Evolutionary conservation across 441 rosid species (phyloP).

Genomic region (Arabidopsis lyrata): DNA sequence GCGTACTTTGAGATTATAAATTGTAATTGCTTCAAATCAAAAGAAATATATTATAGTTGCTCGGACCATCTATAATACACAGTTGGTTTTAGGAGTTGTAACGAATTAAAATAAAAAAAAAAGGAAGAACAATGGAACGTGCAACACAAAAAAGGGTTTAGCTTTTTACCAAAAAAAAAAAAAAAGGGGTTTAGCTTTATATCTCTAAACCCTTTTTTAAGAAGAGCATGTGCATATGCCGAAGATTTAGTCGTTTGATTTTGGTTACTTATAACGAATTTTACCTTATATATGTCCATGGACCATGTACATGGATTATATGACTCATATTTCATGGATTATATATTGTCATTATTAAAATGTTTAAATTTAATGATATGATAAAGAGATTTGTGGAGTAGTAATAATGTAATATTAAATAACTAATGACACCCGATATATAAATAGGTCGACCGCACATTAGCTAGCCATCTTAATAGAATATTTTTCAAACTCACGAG

Average conservation of each 20-base stretch:
- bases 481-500: not conserved
- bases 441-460: not conserved
- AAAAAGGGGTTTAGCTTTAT: conserved; percentile 24
- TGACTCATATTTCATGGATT: not conserved
- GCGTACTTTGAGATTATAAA: not conserved
- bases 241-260: not conserved
- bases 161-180: conserved; percentile 12
- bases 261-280: not conserved
- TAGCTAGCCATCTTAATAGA: not conserved
- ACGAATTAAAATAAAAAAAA: not conserved
- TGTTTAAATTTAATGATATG: not conserved
- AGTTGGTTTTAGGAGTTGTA: conserved; percentile 1
- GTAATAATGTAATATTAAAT: not conserved
- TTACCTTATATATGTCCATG: no score
- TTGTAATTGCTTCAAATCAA: not conserved
- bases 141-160: conserved; percentile 26
- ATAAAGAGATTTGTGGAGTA: not conserved
- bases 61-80: conserved; percentile 15
- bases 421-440: no score
- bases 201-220: conserved; percentile 23
- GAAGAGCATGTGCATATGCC: conserved; percentile 35
- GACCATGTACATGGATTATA: not conserved
- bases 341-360: not conserved
- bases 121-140: conserved; percentile 40
- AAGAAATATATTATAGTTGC: not conserved